Conservation (phyloP, 139 green algal genomes). For the Chlamydomonas incerta region DNA sequence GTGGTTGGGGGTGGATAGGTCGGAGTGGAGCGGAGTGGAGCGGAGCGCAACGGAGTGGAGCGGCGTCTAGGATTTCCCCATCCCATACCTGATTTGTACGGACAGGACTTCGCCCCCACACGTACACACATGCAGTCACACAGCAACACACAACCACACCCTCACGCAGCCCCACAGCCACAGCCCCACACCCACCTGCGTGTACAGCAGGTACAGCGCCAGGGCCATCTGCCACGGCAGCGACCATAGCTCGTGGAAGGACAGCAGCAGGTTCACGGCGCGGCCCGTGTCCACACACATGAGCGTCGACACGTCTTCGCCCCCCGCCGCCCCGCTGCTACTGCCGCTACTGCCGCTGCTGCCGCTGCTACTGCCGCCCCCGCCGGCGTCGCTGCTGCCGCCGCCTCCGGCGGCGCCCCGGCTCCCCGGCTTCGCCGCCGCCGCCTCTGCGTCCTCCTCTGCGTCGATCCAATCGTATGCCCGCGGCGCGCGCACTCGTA, state of each 20-base stretch:
- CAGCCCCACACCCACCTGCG: slow-evolving; percentile 62
- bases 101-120: too few relatives aligned
- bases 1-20: background rate
- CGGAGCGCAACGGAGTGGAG: too few relatives aligned
- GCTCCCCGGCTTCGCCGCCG: background rate
- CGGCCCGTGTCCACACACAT: slow-evolving; percentile 80
- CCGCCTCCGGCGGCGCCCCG: background rate
- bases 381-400: background rate
- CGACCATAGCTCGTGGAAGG: slow-evolving; percentile 88
- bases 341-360: background rate
- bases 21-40: background rate
- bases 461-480: too few relatives aligned
- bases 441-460: background rate
- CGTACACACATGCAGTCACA: too few relatives aligned
- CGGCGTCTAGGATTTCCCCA: too few relatives aligned
- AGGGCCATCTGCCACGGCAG: slow-evolving; percentile 85
- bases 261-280: slow-evolving; percentile 76
- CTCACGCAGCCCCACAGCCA: background rate
- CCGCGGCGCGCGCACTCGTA: too few relatives aligned
- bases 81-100: too few relatives aligned
- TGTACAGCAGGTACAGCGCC: slow-evolving; percentile 89
- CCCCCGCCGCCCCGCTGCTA: background rate
- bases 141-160: background rate
- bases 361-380: background rate
- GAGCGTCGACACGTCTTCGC: slow-evolving; percentile 56